phyloP scores from a whole-genome alignment of 805 yeast genomes.

The Yarrowia bubula region DNA sequence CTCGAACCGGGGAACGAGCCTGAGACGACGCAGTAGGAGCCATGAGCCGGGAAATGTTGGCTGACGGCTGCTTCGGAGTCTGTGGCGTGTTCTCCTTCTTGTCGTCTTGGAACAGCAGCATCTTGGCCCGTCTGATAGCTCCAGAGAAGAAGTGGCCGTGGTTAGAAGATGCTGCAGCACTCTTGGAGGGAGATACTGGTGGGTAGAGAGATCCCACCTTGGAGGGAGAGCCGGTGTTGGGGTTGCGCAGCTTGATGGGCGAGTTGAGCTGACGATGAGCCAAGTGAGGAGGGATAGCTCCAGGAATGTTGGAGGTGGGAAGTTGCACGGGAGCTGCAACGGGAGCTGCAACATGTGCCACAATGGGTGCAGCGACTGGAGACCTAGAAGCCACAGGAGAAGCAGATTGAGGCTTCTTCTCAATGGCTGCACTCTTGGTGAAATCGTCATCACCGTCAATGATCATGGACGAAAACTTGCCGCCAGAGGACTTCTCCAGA shows the following conservation, averaged over 20 bases:
- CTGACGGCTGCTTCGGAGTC: background rate
- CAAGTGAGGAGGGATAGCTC: background rate
- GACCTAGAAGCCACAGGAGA: too few species aligned
- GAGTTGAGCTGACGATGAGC: slow-evolving; percentile 9
- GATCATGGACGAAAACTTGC: slow-evolving; percentile 21
- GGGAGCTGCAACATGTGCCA: background rate
- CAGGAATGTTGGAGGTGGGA: too few species aligned
- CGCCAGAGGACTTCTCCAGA: background rate
- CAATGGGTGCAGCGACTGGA: background rate
- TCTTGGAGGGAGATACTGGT: background rate
- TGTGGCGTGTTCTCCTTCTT: slow-evolving; percentile 15
- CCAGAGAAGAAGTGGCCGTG: slow-evolving; percentile 10
- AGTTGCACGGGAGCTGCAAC: background rate
- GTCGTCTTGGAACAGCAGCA: slow-evolving; percentile 15
- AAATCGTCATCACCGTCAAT: slow-evolving; percentile 14
- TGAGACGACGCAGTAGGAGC: slow-evolving; percentile 14
- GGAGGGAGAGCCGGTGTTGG: background rate
- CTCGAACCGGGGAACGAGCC: background rate
- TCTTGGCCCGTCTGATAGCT: slow-evolving; percentile 6
- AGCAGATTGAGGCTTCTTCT: background rate
- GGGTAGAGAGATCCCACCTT: slow-evolving; percentile 12
- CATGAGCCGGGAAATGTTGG: slow-evolving; percentile 13
- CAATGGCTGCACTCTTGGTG: background rate
- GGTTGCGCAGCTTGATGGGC: slow-evolving; percentile 15
- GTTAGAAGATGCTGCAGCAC: background rate